These are phyloP conservation scores for Lasiodiplodia gonubiensis DNA, from an alignment of 2,329 filamentous ascomycete genomes.

Conservation along the genomic window DNA sequence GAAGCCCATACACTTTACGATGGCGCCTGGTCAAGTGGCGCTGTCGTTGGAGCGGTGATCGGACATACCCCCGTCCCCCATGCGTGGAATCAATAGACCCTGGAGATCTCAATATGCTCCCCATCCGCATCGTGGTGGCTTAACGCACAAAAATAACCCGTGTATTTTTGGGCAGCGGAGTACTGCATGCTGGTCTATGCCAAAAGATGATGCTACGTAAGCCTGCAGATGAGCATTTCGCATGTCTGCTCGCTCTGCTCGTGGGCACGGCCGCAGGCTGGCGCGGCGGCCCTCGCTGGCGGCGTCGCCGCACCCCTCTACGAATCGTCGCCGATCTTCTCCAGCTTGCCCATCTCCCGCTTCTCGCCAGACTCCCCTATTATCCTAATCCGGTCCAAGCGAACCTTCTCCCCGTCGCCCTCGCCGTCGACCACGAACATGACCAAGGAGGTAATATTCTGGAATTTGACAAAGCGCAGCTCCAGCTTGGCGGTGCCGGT, in stretches of 20 bases:
- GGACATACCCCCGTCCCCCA: constrained; percentile 53
- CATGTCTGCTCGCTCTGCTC: constrained; percentile 22
- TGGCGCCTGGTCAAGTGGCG: constrained; percentile 42
- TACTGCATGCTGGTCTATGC: constrained; percentile 25
- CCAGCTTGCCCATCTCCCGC: constrained; percentile 89
- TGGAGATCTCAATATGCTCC: constrained; percentile 26
- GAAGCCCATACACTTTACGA: constrained; percentile 50
- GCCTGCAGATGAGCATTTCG: constrained; percentile 26
- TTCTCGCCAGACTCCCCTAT: constrained; percentile 92
- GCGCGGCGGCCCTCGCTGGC: not conserved
- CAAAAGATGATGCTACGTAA: constrained; percentile 22
- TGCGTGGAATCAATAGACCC: constrained; percentile 22
- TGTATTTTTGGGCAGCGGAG: constrained; percentile 20
- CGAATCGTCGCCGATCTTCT: constrained; percentile 83
- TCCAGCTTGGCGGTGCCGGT: constrained; percentile 59
- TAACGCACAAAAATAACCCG: not conserved
- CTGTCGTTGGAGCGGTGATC: constrained; percentile 54
- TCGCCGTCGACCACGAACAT: constrained; percentile 85
- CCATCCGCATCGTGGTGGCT: constrained; percentile 10
- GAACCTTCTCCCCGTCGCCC: constrained; percentile 82
- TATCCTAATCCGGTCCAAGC: constrained; percentile 77
- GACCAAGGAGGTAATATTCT: constrained; percentile 85
- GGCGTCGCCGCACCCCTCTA: constrained; percentile 14
- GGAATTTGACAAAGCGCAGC: constrained; percentile 95
- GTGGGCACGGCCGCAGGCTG: constrained; percentile 1